Percentiles rank a stretch among this genome's conserved stretches.
These are phyloP conservation scores for Hemileccinum impolitum DNA, from an alignment of 768 basidiomycete genomes.

Conservation along the genomic window DNA sequence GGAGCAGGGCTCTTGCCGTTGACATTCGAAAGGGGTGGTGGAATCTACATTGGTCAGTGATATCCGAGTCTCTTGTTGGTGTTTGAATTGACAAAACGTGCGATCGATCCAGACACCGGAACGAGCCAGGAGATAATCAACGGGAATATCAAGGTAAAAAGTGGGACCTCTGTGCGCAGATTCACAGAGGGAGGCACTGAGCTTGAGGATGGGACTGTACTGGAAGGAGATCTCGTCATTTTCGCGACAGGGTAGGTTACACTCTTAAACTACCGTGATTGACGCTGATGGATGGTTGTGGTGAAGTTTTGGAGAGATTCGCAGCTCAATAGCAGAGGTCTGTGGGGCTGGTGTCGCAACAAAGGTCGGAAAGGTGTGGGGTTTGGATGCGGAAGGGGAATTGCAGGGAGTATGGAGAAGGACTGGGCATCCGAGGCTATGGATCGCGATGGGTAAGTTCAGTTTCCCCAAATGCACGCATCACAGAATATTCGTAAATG, in stretches of 20 bases:
- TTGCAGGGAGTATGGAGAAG: constrained; percentile 40
- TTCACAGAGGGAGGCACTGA: constrained; percentile 30
- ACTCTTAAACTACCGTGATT: not conserved
- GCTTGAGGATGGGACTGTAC: constrained; percentile 25
- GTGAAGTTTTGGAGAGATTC: constrained; percentile 44
- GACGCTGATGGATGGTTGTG: not conserved
- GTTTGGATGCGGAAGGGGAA: constrained; percentile 64
- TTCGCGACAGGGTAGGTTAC: constrained; percentile 33
- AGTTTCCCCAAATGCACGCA: not conserved
- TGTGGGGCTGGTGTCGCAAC: constrained; percentile 45
- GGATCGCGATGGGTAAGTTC: constrained; percentile 24
- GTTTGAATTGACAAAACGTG: not conserved
- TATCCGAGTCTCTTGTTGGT: not conserved
- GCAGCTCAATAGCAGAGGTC: constrained; percentile 37
- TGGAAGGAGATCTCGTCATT: constrained; percentile 30
- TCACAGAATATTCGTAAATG: not conserved
- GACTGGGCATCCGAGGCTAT: constrained; percentile 35
- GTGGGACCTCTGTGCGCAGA: constrained; percentile 26
- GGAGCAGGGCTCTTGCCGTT: constrained; percentile 34
- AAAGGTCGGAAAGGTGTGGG: constrained; percentile 57
- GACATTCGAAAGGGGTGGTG: constrained; percentile 33
- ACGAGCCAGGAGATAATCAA: constrained; percentile 43
- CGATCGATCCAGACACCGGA: constrained; percentile 31
- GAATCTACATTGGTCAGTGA: constrained; percentile 37
- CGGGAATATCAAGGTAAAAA: constrained; percentile 51